These are phyloP conservation scores for Cladophialophora exuberans DNA, from an alignment of 2,329 filamentous ascomycete genomes.

Conservation along the genomic window DNA sequence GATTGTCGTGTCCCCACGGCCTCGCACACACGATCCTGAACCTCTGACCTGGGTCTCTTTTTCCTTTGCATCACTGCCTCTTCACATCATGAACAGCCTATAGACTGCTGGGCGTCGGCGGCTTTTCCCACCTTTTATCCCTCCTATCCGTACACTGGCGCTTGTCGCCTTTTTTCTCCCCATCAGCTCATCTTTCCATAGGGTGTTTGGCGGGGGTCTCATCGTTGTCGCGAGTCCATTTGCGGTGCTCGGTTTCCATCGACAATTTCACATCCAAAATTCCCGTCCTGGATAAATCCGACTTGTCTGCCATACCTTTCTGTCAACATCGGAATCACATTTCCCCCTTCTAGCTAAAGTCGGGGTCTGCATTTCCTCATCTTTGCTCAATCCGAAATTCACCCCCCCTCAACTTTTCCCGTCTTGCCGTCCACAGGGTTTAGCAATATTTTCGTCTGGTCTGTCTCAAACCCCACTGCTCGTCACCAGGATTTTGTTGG, in stretches of 20 bases:
- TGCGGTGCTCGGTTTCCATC: conserved; percentile 13
- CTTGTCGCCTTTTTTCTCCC: conserved; percentile 32
- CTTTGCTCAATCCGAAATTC: conserved; percentile 6
- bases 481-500: conserved; percentile 6
- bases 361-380: background rate
- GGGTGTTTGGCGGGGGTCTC: conserved; percentile 13
- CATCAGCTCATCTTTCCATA: conserved; percentile 11
- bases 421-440: conserved; percentile 18
- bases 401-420: no score
- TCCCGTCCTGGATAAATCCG: conserved; percentile 9
- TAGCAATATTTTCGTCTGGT: background rate
- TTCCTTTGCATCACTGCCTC: conserved; percentile 21
- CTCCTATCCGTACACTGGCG: conserved; percentile 33
- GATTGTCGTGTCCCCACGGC: conserved; percentile 18
- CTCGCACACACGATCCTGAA: conserved; percentile 13
- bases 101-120: conserved; percentile 23
- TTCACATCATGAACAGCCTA: conserved; percentile 26
- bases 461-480: conserved; percentile 17
- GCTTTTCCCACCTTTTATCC: conserved; percentile 19
- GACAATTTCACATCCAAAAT: conserved; percentile 12
- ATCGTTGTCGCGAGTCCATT: conserved; percentile 18
- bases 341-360: conserved; percentile 9
- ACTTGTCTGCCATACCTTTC: conserved; percentile 14
- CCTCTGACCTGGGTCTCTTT: conserved; percentile 24
- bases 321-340: conserved; percentile 10